Percentiles rank a stretch among this genome's conserved stretches.
Conservation (phyloP, 139 green algal species). For the Coccomyxa sp. region DNA sequence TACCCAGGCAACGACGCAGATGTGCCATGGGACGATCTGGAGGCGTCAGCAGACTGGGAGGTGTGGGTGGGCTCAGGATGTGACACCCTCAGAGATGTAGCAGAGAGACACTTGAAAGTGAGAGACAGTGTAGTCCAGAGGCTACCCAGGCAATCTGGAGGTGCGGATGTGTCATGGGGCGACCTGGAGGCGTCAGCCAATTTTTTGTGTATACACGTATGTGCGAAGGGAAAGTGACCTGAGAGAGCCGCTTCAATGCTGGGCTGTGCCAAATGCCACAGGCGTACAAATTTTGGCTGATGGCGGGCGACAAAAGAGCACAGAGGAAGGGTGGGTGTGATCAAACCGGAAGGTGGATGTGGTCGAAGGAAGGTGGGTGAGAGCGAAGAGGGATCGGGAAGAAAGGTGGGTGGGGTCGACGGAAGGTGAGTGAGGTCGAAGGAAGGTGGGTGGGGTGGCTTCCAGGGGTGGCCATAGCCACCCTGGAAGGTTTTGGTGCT, state of each 20-base stretch:
- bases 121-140: background rate
- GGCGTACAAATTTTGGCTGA: background rate
- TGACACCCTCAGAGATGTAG: background rate
- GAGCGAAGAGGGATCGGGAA: background rate
- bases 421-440: background rate
- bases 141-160: background rate
- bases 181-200: background rate
- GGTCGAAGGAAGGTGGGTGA: background rate
- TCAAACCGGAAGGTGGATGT: background rate
- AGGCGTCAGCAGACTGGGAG: background rate
- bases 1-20: background rate
- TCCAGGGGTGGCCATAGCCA: background rate
- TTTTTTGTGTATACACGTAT: background rate
- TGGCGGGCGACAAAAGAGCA: background rate
- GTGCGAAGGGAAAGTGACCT: background rate
- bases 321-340: background rate
- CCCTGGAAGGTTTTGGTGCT: background rate
- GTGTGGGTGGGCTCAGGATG: background rate
- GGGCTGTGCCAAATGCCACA: background rate
- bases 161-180: background rate
- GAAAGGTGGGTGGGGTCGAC: background rate
- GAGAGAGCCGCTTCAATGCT: background rate
- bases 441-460: background rate
- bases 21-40: background rate
- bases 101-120: background rate